Conservation (phyloP, 176 grass and related monocot genomes). For the Musa beccarii region DNA sequence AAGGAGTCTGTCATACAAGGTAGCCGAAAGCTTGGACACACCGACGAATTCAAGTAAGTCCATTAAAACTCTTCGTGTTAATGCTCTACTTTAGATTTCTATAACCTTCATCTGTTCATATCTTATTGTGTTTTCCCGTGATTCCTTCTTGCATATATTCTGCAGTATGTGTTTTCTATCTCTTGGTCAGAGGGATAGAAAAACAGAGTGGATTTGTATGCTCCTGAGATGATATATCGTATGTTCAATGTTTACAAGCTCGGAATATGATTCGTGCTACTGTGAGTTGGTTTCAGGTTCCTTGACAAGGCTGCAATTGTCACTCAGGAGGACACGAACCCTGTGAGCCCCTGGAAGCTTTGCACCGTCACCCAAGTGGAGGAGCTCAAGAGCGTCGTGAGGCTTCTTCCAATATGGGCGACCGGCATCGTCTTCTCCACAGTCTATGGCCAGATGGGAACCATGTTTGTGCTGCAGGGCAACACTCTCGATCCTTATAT, state of each 20-base stretch:
- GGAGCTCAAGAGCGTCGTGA: conserved; percentile 11
- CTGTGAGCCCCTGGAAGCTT: not conserved
- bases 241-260: too few relatives aligned
- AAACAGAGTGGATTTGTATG: too few relatives aligned
- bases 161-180: too few relatives aligned
- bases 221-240: too few relatives aligned
- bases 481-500: conserved; percentile 5
- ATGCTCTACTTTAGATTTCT: not conserved
- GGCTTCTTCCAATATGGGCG: conserved; percentile 18
- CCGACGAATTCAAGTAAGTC: conserved; percentile 4
- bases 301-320: conserved; percentile 8
- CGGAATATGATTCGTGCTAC: not conserved
- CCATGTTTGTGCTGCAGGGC: conserved; percentile 13
- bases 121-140: not conserved
- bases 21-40: conserved; percentile 10
- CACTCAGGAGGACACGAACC: not conserved
- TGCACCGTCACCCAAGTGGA: conserved; percentile 16
- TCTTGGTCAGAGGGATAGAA: too few relatives aligned
- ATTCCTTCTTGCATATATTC: not conserved
- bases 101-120: not conserved
- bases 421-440: conserved; percentile 1
- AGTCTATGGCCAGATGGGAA: conserved; percentile 11
- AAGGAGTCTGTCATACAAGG: conserved; percentile 14
- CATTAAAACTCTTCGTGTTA: not conserved
- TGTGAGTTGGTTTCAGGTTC: not conserved